Percentiles rank a stretch among this genome's conserved stretches.
phyloP scores from a whole-genome alignment of 83 land plant species.

The Diphasiastrum complanatum region DNA sequence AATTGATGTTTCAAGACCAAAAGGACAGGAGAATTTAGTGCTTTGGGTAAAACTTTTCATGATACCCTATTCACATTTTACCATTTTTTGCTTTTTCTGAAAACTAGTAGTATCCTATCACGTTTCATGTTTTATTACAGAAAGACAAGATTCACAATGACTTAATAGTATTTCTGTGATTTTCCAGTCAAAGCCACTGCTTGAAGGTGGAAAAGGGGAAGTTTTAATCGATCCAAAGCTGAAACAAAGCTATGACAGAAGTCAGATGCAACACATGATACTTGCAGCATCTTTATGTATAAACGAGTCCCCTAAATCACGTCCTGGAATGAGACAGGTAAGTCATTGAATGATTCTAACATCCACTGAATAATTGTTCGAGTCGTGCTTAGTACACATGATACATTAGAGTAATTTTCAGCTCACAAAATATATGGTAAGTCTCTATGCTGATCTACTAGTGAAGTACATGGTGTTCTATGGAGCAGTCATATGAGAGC shows the following conservation, averaged over 20 bases:
- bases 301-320: constrained; percentile 42
- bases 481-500: no score
- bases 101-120: neutral
- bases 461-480: no score
- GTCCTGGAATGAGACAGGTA: constrained; percentile 71
- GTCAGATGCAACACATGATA: constrained; percentile 57
- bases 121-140: neutral
- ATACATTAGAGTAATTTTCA: no score
- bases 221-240: constrained; percentile 52
- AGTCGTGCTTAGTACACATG: no score
- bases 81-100: neutral
- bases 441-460: no score
- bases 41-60: constrained; percentile 56
- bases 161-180: constrained; percentile 3
- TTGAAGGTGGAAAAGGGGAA: constrained; percentile 32
- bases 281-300: constrained; percentile 69
- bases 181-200: constrained; percentile 63
- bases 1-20: constrained; percentile 44
- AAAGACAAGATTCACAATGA: neutral
- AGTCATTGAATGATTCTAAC: no score
- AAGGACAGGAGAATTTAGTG: constrained; percentile 74
- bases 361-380: no score
- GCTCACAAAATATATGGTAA: no score
- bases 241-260: constrained; percentile 24
- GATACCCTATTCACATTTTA: neutral